Conservation (phyloP, 495 filamentous ascomycete species). For the Geoglossum glabrum region DNA sequence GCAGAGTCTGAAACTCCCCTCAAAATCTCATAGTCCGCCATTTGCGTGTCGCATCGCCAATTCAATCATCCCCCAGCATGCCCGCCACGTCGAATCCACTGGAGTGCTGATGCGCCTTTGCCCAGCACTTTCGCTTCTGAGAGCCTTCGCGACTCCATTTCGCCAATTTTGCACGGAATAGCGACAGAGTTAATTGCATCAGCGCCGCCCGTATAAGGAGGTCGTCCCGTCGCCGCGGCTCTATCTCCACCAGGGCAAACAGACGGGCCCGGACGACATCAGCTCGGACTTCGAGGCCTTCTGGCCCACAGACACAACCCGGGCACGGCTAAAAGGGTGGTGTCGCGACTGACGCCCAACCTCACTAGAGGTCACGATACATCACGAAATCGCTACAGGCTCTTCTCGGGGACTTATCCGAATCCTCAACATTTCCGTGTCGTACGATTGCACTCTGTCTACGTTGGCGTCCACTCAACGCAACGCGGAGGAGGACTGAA, state of each 20-base stretch:
- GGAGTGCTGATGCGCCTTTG: not conserved
- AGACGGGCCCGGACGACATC: not conserved
- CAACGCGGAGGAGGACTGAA: not conserved
- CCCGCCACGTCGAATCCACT: not conserved
- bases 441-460: not conserved
- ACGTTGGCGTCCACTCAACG: not conserved
- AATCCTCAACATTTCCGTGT: not conserved
- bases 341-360: not conserved
- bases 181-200: not conserved
- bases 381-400: not conserved
- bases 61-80: not conserved
- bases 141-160: not conserved
- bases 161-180: not conserved
- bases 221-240: not conserved
- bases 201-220: not conserved
- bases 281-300: not conserved
- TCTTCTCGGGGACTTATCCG: not conserved
- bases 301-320: not conserved
- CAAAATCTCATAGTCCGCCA: not conserved
- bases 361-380: not conserved
- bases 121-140: not conserved
- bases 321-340: not conserved
- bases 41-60: conserved; percentile 1
- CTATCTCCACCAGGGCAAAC: not conserved
- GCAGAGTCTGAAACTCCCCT: conserved; percentile 1